Evolutionary conservation across 768 basidiomycete species (phyloP), one percentile per base, ranked within the genome.

Genomic region (Butyriboletus loyo): DNA sequence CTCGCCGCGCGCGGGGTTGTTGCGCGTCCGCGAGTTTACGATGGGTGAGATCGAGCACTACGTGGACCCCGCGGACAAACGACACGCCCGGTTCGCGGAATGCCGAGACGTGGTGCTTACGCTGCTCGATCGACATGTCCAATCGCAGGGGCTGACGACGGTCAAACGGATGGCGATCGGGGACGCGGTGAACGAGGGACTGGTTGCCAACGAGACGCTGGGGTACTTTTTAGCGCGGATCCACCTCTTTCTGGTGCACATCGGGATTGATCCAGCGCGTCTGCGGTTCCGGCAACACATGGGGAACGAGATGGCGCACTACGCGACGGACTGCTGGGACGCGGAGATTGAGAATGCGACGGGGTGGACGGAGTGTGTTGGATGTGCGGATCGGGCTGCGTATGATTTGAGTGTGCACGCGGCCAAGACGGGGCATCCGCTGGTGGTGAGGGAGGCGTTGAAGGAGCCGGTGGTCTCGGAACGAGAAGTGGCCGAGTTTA

Each of bases 31-130:
- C 60, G 97, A 99, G 71, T 99, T 98, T 75, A 97, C 92, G 11
- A 97, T 98, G 96, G 97, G 94, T 41, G 97, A 99, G 76, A 97
- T 99, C 67, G 97, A 99, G 73, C 97, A 99, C 75, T 99, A 77
- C 58, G 97, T 99, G 60, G 97, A 98, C 76, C 97, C 97, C 14
- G 79, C 80, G 38, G 86, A 97, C 75, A 99, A 98, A 75, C 73
- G 70, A 6, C 97, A 98, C 72, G 74, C 79, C 24, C 81, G 85
- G n/a, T 99, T 98, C 77, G 65, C 68, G 43, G 90, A 95, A 58
- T 83, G 89, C 53, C 83, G 84, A 52, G 82, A 92, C 61, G 76
- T 92, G 54, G 80, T 77, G 45, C 78, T 98, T 42, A 73, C 79
- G 24, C 77, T 98, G 41, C 81, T 98, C 50, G 85, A 95, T 62